Conservation (phyloP, 441 rosid genomes). For the Mallotus japonicus region DNA sequence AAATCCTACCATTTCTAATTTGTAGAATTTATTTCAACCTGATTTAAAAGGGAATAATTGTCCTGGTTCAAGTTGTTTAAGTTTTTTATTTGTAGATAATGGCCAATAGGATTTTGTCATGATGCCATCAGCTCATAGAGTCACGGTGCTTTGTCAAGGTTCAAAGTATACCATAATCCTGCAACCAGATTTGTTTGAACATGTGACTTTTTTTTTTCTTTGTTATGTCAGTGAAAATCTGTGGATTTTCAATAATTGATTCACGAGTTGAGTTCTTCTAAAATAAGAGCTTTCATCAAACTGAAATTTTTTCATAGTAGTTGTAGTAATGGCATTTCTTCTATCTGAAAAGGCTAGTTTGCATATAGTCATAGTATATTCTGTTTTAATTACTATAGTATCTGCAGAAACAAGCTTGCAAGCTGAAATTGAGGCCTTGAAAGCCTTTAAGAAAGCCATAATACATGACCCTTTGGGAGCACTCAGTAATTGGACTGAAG, state of each 20-base stretch:
- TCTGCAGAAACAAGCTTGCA: slow-evolving; percentile 35
- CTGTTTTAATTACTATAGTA: slow-evolving; percentile 9
- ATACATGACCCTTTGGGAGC: slow-evolving; percentile 52
- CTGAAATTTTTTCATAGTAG: slow-evolving; percentile 9
- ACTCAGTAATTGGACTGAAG: slow-evolving; percentile 60
- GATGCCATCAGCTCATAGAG: neutral
- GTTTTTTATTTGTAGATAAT: neutral
- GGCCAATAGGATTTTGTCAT: neutral
- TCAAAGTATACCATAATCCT: neutral
- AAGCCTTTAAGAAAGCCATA: slow-evolving; percentile 53
- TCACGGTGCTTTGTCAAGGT: neutral
- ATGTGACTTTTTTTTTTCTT: too few relatives aligned
- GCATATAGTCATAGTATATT: slow-evolving; percentile 18
- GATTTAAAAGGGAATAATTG: too few relatives aligned
- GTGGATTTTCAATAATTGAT: slow-evolving; percentile 1
- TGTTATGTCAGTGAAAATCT: neutral
- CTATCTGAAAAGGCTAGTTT: slow-evolving; percentile 7
- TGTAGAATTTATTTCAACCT: too few relatives aligned
- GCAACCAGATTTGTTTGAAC: too few relatives aligned
- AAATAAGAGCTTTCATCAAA: neutral
- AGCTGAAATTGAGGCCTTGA: slow-evolving; percentile 53
- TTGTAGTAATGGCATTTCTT: slow-evolving; percentile 26
- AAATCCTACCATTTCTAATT: too few relatives aligned
- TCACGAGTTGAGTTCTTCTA: neutral
- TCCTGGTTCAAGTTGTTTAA: neutral